These are phyloP conservation scores for Scytalidium sp. DNA, from an alignment of 2,329 filamentous ascomycete genomes.

Conservation along the genomic window DNA sequence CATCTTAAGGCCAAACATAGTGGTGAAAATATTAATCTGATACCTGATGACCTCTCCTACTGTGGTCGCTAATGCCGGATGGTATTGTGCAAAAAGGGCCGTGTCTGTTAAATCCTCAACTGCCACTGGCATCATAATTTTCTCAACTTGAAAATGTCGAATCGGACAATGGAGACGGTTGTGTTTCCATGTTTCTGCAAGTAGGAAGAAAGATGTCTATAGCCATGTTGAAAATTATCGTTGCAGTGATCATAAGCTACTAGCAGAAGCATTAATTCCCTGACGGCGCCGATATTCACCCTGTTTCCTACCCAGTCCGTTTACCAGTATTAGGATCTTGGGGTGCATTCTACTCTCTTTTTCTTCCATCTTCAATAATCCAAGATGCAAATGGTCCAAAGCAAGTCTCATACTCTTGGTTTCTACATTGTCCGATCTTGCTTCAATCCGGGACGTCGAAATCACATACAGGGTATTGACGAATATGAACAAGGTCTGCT, in stretches of 20 bases:
- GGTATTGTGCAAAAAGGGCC: conserved; percentile 5
- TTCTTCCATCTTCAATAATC: conserved; percentile 15
- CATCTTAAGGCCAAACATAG: too few relatives aligned
- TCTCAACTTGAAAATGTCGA: conserved; percentile 14
- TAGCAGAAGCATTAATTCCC: conserved; percentile 14
- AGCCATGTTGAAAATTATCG: conserved; percentile 7
- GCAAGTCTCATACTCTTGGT: conserved; percentile 10
- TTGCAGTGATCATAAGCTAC: conserved; percentile 15
- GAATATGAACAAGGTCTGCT: conserved; percentile 9
- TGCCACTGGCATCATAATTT: conserved; percentile 11
- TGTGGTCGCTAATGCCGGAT: conserved; percentile 7
- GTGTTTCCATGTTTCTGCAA: conserved; percentile 8
- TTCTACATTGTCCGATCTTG: conserved; percentile 11
- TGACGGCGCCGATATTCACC: conserved; percentile 10
- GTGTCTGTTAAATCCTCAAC: conserved; percentile 9
- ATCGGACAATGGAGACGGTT: conserved; percentile 12
- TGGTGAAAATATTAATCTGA: conserved; percentile 9
- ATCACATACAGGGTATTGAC: conserved; percentile 13
- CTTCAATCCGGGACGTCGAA: conserved; percentile 12
- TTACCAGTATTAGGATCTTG: conserved; percentile 3
- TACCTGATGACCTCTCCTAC: conserved; percentile 8
- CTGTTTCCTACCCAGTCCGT: conserved; percentile 7
- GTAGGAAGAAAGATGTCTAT: not conserved
- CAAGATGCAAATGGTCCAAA: conserved; percentile 14
- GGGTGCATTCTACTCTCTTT: conserved; percentile 5